Conservation (phyloP, 495 filamentous ascomycete genomes). For the Delitschia confertaspora region DNA sequence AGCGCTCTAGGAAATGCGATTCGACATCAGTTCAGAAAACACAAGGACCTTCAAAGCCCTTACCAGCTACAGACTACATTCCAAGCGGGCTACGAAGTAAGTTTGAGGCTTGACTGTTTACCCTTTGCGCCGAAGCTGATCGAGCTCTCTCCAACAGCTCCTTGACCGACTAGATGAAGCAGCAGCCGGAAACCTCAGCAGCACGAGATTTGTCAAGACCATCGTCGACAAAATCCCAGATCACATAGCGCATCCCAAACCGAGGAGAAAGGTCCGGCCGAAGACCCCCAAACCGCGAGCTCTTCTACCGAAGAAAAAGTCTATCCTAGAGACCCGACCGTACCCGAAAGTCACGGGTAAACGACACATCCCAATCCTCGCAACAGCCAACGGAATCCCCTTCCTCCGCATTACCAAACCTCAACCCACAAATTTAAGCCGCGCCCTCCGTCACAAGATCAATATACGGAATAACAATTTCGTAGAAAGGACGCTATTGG, state of each 20-base stretch:
- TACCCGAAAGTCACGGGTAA: slow-evolving; percentile 43
- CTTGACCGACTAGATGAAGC: slow-evolving; percentile 33
- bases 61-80: slow-evolving; percentile 31
- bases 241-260: too few species aligned
- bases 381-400: slow-evolving; percentile 51
- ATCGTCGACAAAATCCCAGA: slow-evolving; percentile 16
- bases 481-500: slow-evolving; percentile 30
- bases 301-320: slow-evolving; percentile 36
- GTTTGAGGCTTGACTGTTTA: slow-evolving; percentile 6
- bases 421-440: slow-evolving; percentile 49
- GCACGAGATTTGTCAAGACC: slow-evolving; percentile 16
- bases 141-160: slow-evolving; percentile 35
- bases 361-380: slow-evolving; percentile 52
- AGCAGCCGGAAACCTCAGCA: slow-evolving; percentile 19
- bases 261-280: too few species aligned
- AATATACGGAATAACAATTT: slow-evolving; percentile 36
- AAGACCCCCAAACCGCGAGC: not conserved
- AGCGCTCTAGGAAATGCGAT: slow-evolving; percentile 39
- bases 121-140: slow-evolving; percentile 14
- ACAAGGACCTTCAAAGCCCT: slow-evolving; percentile 41
- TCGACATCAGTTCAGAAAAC: slow-evolving; percentile 50
- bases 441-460: slow-evolving; percentile 47
- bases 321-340: slow-evolving; percentile 33
- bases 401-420: slow-evolving; percentile 65
- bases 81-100: slow-evolving; percentile 56